phyloP scores from a whole-genome alignment of 2,329 filamentous ascomycete species.

The Fusarium domesticum region DNA sequence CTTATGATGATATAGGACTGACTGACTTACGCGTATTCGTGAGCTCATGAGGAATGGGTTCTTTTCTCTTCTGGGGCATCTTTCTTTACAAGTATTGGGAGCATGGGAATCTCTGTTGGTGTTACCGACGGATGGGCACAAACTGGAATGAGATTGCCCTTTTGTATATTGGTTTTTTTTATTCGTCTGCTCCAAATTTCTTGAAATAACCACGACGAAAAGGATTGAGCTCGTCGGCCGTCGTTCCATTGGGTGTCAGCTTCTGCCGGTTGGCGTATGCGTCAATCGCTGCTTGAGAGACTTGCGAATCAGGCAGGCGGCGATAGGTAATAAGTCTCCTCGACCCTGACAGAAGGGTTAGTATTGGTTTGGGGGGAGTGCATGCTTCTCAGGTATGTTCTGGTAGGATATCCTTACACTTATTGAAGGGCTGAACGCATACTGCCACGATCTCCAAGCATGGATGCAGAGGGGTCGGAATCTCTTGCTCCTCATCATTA shows the following conservation, averaged over 20 bases:
- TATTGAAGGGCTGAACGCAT: conserved; percentile 85
- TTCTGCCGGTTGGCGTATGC: conserved; percentile 32
- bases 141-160: conserved; percentile 16
- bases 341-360: conserved; percentile 61
- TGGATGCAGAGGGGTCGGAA: conserved; percentile 73
- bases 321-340: conserved; percentile 84
- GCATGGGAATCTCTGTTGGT: conserved; percentile 25
- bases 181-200: conserved; percentile 45
- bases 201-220: conserved; percentile 59
- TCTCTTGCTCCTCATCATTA: conserved; percentile 72
- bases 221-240: conserved; percentile 58
- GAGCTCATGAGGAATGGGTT: conserved; percentile 15
- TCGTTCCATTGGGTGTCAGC: conserved; percentile 41
- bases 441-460: conserved; percentile 69
- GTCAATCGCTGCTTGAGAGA: conserved; percentile 45
- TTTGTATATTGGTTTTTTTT: conserved; percentile 20
- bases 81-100: conserved; percentile 18
- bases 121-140: too few species aligned
- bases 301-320: conserved; percentile 59
- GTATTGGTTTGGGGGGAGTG: neutral
- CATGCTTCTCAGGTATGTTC: too few species aligned
- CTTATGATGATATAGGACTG: conserved; percentile 19
- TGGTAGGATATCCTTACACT: conserved; percentile 57
- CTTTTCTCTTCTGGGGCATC: conserved; percentile 8
- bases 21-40: conserved; percentile 14